Base-by-base conservation (phyloP, 352 stramenopile species). In the Pythium chondricola region DNA sequence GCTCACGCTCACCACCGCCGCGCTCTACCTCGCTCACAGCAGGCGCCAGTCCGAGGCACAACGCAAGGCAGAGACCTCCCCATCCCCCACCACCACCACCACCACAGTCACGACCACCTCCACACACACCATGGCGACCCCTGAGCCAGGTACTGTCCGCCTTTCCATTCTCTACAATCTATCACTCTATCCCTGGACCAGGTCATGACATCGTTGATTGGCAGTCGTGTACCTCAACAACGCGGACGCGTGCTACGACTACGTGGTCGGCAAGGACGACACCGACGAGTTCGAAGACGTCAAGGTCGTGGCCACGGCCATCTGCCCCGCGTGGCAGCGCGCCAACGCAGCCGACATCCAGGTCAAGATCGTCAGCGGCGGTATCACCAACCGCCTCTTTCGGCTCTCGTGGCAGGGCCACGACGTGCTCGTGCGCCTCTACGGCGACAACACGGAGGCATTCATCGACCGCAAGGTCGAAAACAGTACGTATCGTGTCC, bases 341-440 rank as follows among this genome's bases (percentile, higher is more conserved):
- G 82, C 75, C 6, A 9, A 45, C 16, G 69, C 74, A 25, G 66
- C 80, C 21, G 64, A 89, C 27, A 93, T 95, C 41, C 62, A 53
- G 7, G 74, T 94, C 63, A 91, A 90, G 55, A 88, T 91, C 60
- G 85, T 92, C 40, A 74, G 74, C 37, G 91, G 91, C 36, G 91
- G 91, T 37, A 97, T 97, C 66, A 97, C 91, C 13, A 97, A 97
- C 58, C 74, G 83, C 48, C 78, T 97, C 20, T 97, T 95, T 69
- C 83, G 84, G 18, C 67, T 97, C 46, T 65, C 69, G 20, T 91
- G 69, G 64, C 42, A 68, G 17, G 76, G 84, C 42, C 48, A 84
- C 29, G 29, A 61, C 61, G 82, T 95, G 37, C 73, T 97, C 16
- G 76, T 97, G 41, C 83, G 91, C 18, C 61, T 97, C 32, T 98